These are phyloP conservation scores for Trametes punicea DNA, from an alignment of 768 basidiomycete species.

Conservation along the genomic window DNA sequence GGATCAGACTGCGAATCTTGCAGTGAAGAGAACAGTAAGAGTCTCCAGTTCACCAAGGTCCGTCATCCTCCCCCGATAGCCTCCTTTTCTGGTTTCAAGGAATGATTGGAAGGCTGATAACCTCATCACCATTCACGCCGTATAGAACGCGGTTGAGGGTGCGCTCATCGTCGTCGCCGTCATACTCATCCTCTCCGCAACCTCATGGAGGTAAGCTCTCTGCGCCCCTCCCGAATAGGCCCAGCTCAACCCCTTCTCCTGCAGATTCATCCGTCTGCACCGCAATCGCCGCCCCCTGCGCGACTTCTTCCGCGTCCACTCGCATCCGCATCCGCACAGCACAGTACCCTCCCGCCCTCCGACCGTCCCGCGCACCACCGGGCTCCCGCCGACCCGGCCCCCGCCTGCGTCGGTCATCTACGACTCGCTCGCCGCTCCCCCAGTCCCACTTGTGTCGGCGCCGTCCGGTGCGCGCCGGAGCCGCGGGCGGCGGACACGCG, in stretches of 20 bases:
- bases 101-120: too few species aligned
- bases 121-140: neutral
- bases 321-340: neutral
- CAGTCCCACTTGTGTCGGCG: neutral
- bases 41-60: constrained; percentile 9
- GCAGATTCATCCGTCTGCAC: constrained; percentile 4
- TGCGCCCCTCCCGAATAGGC: neutral
- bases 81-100: too few species aligned
- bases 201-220: constrained; percentile 10
- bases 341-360: neutral
- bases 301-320: constrained; percentile 9
- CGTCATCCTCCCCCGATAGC: neutral
- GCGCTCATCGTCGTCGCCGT: constrained; percentile 12
- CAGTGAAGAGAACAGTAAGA: neutral
- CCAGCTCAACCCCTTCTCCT: neutral
- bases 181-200: neutral
- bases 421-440: constrained; percentile 5
- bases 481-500: constrained; percentile 5
- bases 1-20: neutral
- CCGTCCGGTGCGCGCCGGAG: neutral
- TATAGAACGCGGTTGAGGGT: constrained; percentile 15
- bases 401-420: constrained; percentile 5
- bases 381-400: neutral
- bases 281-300: constrained; percentile 1
- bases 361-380: constrained; percentile 15